These are phyloP conservation scores for Saturnispora besseyi DNA, from an alignment of 805 yeast species.

Conservation along the genomic window DNA sequence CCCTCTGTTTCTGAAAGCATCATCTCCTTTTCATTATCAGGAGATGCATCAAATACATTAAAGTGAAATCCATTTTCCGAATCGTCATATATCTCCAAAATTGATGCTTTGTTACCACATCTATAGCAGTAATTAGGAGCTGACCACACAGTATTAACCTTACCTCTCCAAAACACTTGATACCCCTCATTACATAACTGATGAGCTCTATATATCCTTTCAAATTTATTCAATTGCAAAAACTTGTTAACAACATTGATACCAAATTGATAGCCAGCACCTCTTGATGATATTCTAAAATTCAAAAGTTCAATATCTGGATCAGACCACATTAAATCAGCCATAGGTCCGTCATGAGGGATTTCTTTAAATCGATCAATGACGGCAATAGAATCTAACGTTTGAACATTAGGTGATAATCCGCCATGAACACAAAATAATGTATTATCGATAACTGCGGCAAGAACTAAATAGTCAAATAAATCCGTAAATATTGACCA, in stretches of 20 bases:
- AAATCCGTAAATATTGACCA: conserved; percentile 89
- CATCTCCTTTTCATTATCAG: conserved; percentile 70
- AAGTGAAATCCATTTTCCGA: conserved; percentile 53
- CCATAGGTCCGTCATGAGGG: conserved; percentile 99
- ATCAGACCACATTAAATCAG: conserved; percentile 97
- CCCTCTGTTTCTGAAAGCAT: conserved; percentile 25
- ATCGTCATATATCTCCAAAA: conserved; percentile 63
- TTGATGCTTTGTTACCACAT: conserved; percentile 96
- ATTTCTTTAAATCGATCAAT: conserved; percentile 90
- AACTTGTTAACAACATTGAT: conserved; percentile 83
- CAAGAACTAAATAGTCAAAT: conserved; percentile 82
- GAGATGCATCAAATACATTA: conserved; percentile 95
- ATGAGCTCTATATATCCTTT: conserved; percentile 85
- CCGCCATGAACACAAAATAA: conserved; percentile 98
- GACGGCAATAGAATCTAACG: conserved; percentile 82
- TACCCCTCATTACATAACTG: conserved; percentile 96
- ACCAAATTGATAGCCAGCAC: conserved; percentile 98
- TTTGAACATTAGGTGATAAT: conserved; percentile 87
- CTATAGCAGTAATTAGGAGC: conserved; percentile 97
- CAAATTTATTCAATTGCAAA: conserved; percentile 64
- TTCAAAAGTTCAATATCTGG: conserved; percentile 80
- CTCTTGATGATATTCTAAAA: conserved; percentile 85
- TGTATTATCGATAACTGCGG: conserved; percentile 83
- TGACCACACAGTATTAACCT: conserved; percentile 94
- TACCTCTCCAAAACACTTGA: conserved; percentile 82